Evolutionary conservation across 495 filamentous ascomycete genomes (phyloP), one percentile per base, ranked within the genome.

Genomic region (Neurospora tetraspora): DNA sequence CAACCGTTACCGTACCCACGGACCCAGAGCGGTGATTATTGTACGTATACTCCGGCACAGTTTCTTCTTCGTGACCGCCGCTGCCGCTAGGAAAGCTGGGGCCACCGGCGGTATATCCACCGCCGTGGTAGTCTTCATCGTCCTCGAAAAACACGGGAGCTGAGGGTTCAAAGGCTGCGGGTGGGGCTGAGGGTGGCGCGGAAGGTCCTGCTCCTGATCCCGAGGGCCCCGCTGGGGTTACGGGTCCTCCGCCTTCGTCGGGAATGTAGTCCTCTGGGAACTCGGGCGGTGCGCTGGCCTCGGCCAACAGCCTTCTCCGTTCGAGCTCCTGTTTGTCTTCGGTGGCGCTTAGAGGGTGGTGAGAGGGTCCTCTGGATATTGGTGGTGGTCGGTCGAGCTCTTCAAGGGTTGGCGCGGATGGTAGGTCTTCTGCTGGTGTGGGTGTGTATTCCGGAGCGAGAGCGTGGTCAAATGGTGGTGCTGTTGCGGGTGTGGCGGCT

Each of bases 241-340:
- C 31, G 0, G 78, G 72, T 31, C 70, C 72, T 69, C 71, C 68
- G 75, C 61, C 37, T 73, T 68, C 72, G 53, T 76, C 69, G 38
- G 81, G 72, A 9, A 83, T 83, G n/a, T 83, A 84, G 42, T 89
- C 85, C 31, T 83, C 83, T 0, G 83, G 82, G 65, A 86, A 83
- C 34, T 85, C 81, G 16, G 85, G 79, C 11, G 94, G 94, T 4
- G 91, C 88, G 77, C 91, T 94, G 0, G 89, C 89, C 76, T 93
- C 89, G 73, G 86, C 86, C 68, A 94, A 82, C 5, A 97, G 81
- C 71, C 93, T 86, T 68, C 86, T 89, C 7, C 92, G 88, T 77
- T 97, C 93, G 27, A 93, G 85, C 76, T 97, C 95, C 76, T 91
- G 89, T 79, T 97, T 97, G 77, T 97, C 94, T 31, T 94, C 92